Evolutionary conservation across 768 basidiomycete species (phyloP), one percentile per base, ranked within the genome.

Genomic region (Hemileccinum rubropunctum): DNA sequence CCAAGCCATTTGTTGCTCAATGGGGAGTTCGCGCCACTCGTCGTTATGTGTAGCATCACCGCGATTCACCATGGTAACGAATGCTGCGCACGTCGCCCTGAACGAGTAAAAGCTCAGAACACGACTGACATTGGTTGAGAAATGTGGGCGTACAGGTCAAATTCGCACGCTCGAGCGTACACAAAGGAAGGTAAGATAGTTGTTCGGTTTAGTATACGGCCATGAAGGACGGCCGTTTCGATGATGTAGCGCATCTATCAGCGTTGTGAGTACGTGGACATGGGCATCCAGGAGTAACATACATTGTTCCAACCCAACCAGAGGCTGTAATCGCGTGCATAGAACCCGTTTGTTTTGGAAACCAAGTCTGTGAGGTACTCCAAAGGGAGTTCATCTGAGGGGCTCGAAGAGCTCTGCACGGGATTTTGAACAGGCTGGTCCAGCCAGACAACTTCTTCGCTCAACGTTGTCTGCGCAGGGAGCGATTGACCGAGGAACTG

Each of bases 271-370:
- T 11, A 13, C 0, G 26, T 1, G 6, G n/a, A 26, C 13, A 28
- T 14, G 14, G 21, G 18, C 10, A 1, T 2, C 13, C 5, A 33
- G 1, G 43, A 11, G 17, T 17, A 7, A 50, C 52, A 21, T 37
- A 78, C 75, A 50, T 77, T 78, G 46, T 78, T 77, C 73, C 74
- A 78, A 13, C 76, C 77, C n/a, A 78, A 60, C 54, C 75, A 76
- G 7, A 76, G 61, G 52, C 72, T 76, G 52, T 68, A 77, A 36
- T 77, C 76, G 37, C 77, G 70, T 3, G 68, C 70, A 50, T 73
- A 76, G 51, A 69, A 78, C 3, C 76, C 76, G 2, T 73, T 63
- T 5, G 76, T 78, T 36, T 57, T 62, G 12, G 62, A 51, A 0
- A 77, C 72, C 48, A 77, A 61, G 17, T 61, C 57, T 28, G 56